Percentiles rank a stretch among this genome's conserved stretches.
Conservation (phyloP, 2,329 filamentous ascomycete genomes). For the Aureobasidium melanogenum region DNA sequence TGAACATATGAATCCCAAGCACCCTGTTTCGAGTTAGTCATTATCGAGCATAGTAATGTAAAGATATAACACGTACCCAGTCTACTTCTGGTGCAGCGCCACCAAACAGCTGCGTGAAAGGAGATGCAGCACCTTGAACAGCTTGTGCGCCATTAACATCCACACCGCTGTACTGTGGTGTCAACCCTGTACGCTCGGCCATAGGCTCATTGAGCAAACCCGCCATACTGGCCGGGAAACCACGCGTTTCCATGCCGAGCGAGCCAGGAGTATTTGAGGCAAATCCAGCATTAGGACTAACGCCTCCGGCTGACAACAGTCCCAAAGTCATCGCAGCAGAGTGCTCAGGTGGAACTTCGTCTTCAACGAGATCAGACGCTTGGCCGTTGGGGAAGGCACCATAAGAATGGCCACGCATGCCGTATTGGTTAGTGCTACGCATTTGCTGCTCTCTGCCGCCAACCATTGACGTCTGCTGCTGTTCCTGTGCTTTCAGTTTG, state of each 20-base stretch:
- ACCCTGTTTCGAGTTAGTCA: conserved; percentile 37
- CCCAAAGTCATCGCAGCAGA: conserved; percentile 63
- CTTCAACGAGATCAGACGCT: conserved; percentile 33
- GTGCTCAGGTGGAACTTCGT: conserved; percentile 52
- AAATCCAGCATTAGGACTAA: conserved; percentile 39
- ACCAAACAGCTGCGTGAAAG: conserved; percentile 32
- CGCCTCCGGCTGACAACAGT: conserved; percentile 54
- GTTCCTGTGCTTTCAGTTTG: conserved; percentile 54
- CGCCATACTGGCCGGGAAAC: conserved; percentile 26
- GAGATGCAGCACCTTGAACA: conserved; percentile 23
- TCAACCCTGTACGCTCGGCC: conserved; percentile 24
- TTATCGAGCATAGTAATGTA: background rate
- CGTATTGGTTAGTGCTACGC: background rate
- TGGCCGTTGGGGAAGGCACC: conserved; percentile 26
- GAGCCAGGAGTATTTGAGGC: background rate
- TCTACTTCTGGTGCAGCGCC: conserved; percentile 25
- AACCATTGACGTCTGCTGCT: conserved; percentile 15
- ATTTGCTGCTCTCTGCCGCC: conserved; percentile 10
- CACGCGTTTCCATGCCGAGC: conserved; percentile 15
- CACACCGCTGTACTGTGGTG: conserved; percentile 25
- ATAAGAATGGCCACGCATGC: conserved; percentile 13
- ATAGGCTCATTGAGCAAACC: conserved; percentile 26
- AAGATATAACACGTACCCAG: conserved; percentile 41
- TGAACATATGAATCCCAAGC: conserved; percentile 64
- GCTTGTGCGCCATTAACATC: conserved; percentile 23